phyloP scores from a whole-genome alignment of 352 stramenopile species.

The Paralagenidium karlingii region DNA sequence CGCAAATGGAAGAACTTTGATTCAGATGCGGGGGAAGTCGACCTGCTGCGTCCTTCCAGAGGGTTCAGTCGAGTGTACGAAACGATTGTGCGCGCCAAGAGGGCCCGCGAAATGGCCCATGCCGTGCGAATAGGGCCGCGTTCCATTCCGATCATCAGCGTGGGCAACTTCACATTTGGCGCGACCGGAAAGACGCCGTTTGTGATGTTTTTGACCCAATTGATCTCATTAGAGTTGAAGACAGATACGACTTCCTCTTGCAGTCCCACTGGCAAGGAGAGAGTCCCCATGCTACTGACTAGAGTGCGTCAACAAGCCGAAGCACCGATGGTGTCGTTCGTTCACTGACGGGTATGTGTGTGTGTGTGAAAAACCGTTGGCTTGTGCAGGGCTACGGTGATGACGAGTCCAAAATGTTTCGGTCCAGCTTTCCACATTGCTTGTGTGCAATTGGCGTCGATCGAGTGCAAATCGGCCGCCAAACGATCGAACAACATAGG shows the following conservation, averaged over 20 bases:
- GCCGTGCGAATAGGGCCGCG: constrained; percentile 14
- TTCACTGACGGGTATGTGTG: background rate
- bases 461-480: constrained; percentile 12
- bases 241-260: too few relatives aligned
- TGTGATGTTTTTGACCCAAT: constrained; percentile 27
- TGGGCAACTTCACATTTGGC: constrained; percentile 60
- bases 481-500: constrained; percentile 1
- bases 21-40: too few relatives aligned
- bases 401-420: constrained; percentile 54
- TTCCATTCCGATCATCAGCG: constrained; percentile 32
- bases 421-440: constrained; percentile 21
- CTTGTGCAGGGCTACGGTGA: constrained; percentile 34
- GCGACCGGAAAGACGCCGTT: constrained; percentile 66
- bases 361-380: background rate
- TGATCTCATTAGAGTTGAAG: too few relatives aligned
- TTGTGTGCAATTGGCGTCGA: constrained; percentile 23
- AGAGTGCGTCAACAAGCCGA: constrained; percentile 19
- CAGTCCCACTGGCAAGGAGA: background rate
- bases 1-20: too few relatives aligned
- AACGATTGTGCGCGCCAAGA: constrained; percentile 16
- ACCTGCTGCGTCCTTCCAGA: too few relatives aligned
- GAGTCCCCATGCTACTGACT: constrained; percentile 34
- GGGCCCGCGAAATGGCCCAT: constrained; percentile 9
- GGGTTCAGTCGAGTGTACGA: constrained; percentile 29
- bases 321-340: background rate